Conservation (phyloP, 2,329 filamentous ascomycete species). For the Metarhizium anisopliae region DNA sequence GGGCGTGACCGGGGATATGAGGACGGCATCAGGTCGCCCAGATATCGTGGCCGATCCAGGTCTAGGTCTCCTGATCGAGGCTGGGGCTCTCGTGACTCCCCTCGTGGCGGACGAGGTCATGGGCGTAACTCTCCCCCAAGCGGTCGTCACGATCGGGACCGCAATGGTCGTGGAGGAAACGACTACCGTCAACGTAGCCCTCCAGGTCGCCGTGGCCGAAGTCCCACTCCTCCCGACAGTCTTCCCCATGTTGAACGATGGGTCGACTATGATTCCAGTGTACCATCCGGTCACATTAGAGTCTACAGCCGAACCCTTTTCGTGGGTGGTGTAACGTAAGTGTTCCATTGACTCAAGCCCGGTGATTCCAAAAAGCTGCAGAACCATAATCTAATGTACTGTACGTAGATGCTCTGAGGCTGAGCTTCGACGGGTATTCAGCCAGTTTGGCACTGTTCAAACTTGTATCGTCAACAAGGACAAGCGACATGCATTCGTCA, state of each 20-base stretch:
- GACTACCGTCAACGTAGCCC: constrained; percentile 89
- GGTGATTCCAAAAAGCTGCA: background rate
- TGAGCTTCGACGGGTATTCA: constrained; percentile 75
- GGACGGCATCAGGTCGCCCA: constrained; percentile 53
- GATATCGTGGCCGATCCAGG: constrained; percentile 55
- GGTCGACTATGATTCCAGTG: constrained; percentile 66
- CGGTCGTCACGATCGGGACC: constrained; percentile 37
- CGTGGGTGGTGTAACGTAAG: constrained; percentile 87
- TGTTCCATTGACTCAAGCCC: constrained; percentile 13
- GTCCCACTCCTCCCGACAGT: constrained; percentile 43
- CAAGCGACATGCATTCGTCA: constrained; percentile 97
- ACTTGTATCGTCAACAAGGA: constrained; percentile 98
- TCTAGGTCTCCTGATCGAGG: constrained; percentile 72
- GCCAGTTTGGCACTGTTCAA: constrained; percentile 77
- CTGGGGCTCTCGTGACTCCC: constrained; percentile 58
- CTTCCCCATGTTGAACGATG: constrained; percentile 47
- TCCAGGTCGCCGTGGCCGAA: constrained; percentile 55
- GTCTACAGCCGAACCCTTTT: constrained; percentile 93
- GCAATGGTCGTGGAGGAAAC: constrained; percentile 42
- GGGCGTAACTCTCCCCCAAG: constrained; percentile 52
- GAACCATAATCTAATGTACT: background rate
- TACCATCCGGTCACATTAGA: constrained; percentile 75
- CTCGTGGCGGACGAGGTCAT: constrained; percentile 57
- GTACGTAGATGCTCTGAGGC: constrained; percentile 58
- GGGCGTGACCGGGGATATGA: constrained; percentile 49